Percentiles rank a stretch among this genome's conserved stretches.
These are phyloP conservation scores for Conticribra guillardii DNA, from an alignment of 108 stramenopile species.

Conservation along the genomic window DNA sequence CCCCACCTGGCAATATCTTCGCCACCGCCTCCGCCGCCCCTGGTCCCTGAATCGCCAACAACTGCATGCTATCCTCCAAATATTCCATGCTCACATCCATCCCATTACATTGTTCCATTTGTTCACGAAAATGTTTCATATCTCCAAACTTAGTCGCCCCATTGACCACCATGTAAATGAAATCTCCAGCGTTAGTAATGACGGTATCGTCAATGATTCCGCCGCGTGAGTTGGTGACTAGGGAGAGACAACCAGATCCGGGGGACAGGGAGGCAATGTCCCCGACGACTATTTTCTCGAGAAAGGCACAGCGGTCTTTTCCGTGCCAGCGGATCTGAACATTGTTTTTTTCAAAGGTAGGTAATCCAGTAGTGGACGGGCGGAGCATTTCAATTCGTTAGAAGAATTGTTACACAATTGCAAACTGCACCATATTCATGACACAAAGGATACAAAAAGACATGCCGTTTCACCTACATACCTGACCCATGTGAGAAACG, in stretches of 20 bases:
- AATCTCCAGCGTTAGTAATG: constrained; percentile 91
- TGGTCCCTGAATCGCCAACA: constrained; percentile 97
- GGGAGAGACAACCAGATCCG: constrained; percentile 77
- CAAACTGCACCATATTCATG: too few relatives aligned
- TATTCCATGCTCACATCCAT: constrained; percentile 94
- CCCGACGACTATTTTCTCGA: constrained; percentile 92
- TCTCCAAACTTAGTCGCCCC: constrained; percentile 97
- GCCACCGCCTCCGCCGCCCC: constrained; percentile 84
- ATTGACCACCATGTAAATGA: constrained; percentile 97
- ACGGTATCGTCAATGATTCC: constrained; percentile 99
- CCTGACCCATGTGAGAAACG: constrained; percentile 99
- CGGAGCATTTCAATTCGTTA: not conserved
- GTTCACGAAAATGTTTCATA: constrained; percentile 89
- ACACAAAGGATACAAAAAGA: too few relatives aligned
- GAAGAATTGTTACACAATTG: too few relatives aligned
- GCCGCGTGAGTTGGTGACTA: constrained; percentile 93
- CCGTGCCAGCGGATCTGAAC: constrained; percentile 91
- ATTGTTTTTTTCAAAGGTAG: too few relatives aligned
- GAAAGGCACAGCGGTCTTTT: constrained; percentile 86
- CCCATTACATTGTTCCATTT: constrained; percentile 74
- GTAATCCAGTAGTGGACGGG: not conserved
- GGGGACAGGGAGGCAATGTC: constrained; percentile 84
- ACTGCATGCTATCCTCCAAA: constrained; percentile 89
- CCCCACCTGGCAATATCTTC: constrained; percentile 77
- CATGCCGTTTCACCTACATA: too few relatives aligned